Percentiles rank a stretch among this genome's conserved stretches.
These are phyloP conservation scores for Setaria italica DNA, from an alignment of 202 grass and related monocot genomes.

Conservation along the genomic window DNA sequence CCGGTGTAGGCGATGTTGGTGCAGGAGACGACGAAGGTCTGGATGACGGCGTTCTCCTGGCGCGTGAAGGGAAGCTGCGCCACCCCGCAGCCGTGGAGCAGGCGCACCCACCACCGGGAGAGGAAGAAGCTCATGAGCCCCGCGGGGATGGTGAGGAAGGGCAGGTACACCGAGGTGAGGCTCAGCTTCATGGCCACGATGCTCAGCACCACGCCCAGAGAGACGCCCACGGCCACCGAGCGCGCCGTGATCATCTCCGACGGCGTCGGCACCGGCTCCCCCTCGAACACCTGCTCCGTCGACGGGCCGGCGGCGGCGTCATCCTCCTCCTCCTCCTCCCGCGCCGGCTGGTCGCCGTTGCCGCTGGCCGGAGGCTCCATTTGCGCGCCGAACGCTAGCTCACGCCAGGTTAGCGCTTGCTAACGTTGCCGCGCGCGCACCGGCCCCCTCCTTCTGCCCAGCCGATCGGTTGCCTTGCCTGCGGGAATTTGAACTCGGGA, in stretches of 20 bases:
- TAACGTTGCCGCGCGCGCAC: conserved; percentile 3
- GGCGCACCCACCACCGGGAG: conserved; percentile 38
- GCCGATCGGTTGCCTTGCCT: conserved; percentile 6
- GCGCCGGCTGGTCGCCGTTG: background rate
- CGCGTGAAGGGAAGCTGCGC: conserved; percentile 66
- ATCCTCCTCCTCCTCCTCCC: background rate
- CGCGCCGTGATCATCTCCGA: conserved; percentile 46
- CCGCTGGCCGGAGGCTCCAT: conserved; percentile 10
- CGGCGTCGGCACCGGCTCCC: conserved; percentile 34
- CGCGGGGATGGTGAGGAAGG: conserved; percentile 38
- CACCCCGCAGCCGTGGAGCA: conserved; percentile 26
- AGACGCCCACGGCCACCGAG: conserved; percentile 34
- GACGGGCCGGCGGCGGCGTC: background rate
- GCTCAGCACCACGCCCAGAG: conserved; percentile 29
- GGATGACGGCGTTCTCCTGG: conserved; percentile 91
- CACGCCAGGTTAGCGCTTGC: conserved; percentile 1
- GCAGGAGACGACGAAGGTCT: conserved; percentile 62
- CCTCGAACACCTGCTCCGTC: conserved; percentile 48
- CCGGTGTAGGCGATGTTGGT: conserved; percentile 42
- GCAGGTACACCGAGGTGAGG: conserved; percentile 26
- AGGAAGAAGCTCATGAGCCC: conserved; percentile 46
- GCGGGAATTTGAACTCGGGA: background rate
- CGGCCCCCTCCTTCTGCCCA: background rate
- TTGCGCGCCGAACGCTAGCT: conserved; percentile 6
- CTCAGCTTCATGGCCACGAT: conserved; percentile 39